Evolutionary conservation across 2,329 filamentous ascomycete species (phyloP).

Genomic region (Hypoxylon sp.): DNA sequence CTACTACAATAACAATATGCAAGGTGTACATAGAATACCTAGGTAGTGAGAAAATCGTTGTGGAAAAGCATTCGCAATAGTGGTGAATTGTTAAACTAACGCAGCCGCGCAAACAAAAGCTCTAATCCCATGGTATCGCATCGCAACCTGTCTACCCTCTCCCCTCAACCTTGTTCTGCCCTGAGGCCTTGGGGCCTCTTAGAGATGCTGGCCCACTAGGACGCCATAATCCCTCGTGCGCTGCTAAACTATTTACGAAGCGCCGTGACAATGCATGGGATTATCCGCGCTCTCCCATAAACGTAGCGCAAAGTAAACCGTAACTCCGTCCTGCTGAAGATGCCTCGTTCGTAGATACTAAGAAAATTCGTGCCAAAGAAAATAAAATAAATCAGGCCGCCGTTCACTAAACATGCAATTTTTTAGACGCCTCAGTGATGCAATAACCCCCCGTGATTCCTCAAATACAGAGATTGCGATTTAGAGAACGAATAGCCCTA

Average conservation of each 20-base stretch:
- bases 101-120: constrained; percentile 8
- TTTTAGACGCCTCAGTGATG: constrained; percentile 49
- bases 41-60: constrained; percentile 14
- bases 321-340: constrained; percentile 38
- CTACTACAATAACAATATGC: constrained; percentile 10
- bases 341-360: constrained; percentile 17
- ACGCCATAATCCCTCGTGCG: constrained; percentile 19
- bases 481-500: constrained; percentile 75
- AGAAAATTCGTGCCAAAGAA: constrained; percentile 25
- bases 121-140: constrained; percentile 32
- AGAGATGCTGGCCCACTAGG: constrained; percentile 19
- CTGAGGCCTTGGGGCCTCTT: constrained; percentile 26
- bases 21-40: constrained; percentile 1
- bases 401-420: constrained; percentile 37
- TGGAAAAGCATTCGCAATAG: constrained; percentile 1
- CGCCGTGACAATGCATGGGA: constrained; percentile 14
- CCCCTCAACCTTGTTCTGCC: constrained; percentile 9
- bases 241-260: constrained; percentile 35
- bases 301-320: constrained; percentile 31
- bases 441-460: constrained; percentile 20
- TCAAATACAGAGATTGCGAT: constrained; percentile 68
- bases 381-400: constrained; percentile 20
- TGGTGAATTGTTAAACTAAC: constrained; percentile 20
- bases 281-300: constrained; percentile 22
- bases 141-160: constrained; percentile 22